Evolutionary conservation across 805 yeast species (phyloP), one percentile per base, ranked within the genome.

Genomic region (Hemisphaericaspora nanyangensis): DNA sequence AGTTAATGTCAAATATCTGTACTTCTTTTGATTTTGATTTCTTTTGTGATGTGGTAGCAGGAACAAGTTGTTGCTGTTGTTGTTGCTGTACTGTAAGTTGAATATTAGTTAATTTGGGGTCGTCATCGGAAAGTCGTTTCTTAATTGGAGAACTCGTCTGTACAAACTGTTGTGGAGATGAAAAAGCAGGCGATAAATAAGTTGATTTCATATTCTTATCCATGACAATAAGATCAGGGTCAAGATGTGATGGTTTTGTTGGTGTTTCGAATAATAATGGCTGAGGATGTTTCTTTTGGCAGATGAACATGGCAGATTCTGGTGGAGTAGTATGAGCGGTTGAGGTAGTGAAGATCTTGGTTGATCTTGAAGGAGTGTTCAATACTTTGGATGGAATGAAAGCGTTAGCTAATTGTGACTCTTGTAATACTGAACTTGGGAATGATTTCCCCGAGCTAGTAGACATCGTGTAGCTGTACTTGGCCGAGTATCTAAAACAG

Each of bases 111-210:
- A n/a, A n/a, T n/a, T n/a, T n/a, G n/a, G n/a, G n/a, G n/a, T n/a
- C n/a, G n/a, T n/a, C n/a, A n/a, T n/a, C n/a, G n/a, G n/a, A 22
- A 22, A 12, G 11, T 8, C 26, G 30, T 17, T 41, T 41, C 15
- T 31, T 31, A 17, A 41, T 37, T 5, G 44, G 44, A 17, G 39
- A 31, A 32, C 31, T 31, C 17, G n/a, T 30, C n/a, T 16, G 18
- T 22, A 19, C 11, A 31, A 24, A 31, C 45, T 38, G 37, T 34
- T 68, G 75, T 6, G 81, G 82, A 11, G 79, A 74, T 7, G 79
- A 74, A 44, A 59, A 59, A 2, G 70, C 70, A 1, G 74, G 74
- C 10, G 70, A 64, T 32, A 68, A 31, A 24, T 37, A 38, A 10
- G 38, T 34, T 12, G 45, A 28, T 34, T 34, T 33, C 33, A 17